phyloP scores from a whole-genome alignment of 176 grass and related monocot genomes.

The Musa troglodytarum region DNA sequence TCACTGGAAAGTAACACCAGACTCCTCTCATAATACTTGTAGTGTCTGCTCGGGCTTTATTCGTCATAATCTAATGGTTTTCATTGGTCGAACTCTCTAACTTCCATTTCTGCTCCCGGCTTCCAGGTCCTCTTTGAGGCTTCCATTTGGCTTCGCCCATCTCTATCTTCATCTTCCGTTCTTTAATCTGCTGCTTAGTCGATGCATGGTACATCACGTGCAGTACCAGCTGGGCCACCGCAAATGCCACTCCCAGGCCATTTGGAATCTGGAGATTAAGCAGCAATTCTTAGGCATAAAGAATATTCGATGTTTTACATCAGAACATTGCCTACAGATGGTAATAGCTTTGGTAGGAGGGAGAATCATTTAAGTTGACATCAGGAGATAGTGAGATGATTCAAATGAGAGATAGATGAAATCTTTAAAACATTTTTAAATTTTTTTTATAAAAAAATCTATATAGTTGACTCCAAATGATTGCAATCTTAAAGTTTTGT shows the following conservation, averaged over 20 bases:
- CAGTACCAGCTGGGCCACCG: slow-evolving; percentile 8
- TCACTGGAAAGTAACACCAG: no score
- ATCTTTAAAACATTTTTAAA: no score
- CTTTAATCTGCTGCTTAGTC: neutral
- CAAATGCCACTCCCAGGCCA: neutral
- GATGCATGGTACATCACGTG: neutral
- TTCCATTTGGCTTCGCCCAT: slow-evolving; percentile 23
- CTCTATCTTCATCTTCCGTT: slow-evolving; percentile 24
- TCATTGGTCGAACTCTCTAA: neutral
- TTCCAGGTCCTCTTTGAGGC: neutral
- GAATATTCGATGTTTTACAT: neutral
- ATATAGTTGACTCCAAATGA: no score
- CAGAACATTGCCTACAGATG: neutral
- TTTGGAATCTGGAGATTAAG: slow-evolving; percentile 9
- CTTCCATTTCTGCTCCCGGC: neutral
- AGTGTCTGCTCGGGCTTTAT: neutral
- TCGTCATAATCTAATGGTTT: neutral
- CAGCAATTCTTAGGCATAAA: neutral
- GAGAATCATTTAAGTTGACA: no score
- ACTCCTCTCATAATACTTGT: no score
- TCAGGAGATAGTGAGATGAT: no score
- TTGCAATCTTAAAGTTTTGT: no score
- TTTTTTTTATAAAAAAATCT: no score
- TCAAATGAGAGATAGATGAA: no score
- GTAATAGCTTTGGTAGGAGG: no score